Evolutionary conservation across 228 moss, liverwort and hornwort species (phyloP).

Genomic region (Sphagnum magellanicum): DNA sequence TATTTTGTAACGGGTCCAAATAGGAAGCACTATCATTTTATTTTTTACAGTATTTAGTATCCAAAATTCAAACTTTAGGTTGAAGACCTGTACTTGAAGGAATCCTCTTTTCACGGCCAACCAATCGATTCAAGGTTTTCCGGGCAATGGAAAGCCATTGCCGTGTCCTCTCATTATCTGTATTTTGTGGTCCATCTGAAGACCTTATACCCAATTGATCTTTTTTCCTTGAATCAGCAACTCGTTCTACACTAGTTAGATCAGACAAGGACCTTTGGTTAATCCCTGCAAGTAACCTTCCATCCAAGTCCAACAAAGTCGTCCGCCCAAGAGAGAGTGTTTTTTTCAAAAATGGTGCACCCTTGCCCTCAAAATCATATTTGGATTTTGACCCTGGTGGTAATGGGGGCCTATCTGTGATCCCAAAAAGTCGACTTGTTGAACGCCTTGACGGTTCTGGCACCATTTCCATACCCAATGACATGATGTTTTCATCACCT

Average conservation of each 20-base stretch:
- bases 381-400: slow-evolving; percentile 17
- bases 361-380: slow-evolving; percentile 13
- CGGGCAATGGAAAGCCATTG: slow-evolving; percentile 80
- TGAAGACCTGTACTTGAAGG: slow-evolving; percentile 13
- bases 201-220: slow-evolving; percentile 38
- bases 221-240: slow-evolving; percentile 50
- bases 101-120: slow-evolving; percentile 56
- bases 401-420: slow-evolving; percentile 26
- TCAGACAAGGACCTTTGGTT: slow-evolving; percentile 78
- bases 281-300: slow-evolving; percentile 35
- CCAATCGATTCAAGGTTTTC: slow-evolving; percentile 60
- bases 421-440: slow-evolving; percentile 29
- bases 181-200: slow-evolving; percentile 22
- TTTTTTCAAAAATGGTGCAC: slow-evolving; percentile 38
- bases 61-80: slow-evolving; percentile 17
- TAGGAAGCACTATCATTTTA: no score
- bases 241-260: slow-evolving; percentile 50
- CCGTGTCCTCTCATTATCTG: slow-evolving; percentile 60
- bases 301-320: slow-evolving; percentile 29
- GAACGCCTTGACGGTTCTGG: slow-evolving; percentile 41
- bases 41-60: no score
- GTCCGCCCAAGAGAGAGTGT: slow-evolving; percentile 41
- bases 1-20: no score
- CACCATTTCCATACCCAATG: slow-evolving; percentile 24
- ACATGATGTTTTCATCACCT: slow-evolving; percentile 9